A percentile compares a stretch with the other conserved stretches of the same genome.
Conservation (phyloP, 1,139 yeast species). For the Zygoascus hellenicus region DNA sequence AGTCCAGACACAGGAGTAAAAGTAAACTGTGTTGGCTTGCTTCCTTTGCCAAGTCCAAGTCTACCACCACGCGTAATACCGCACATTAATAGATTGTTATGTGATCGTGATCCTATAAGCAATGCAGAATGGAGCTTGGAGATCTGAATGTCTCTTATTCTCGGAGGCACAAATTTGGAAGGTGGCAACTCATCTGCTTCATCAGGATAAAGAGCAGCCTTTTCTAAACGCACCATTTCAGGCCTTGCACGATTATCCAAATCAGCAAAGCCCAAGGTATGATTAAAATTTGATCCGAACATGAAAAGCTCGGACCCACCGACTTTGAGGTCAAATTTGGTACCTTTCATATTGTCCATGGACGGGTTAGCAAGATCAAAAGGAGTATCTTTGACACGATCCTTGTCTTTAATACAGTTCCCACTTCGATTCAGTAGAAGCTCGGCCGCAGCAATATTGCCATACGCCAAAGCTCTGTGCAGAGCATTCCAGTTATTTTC, state of each 20-base stretch:
- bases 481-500: constrained; percentile 85
- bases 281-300: constrained; percentile 61
- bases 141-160: constrained; percentile 44
- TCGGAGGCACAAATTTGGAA: constrained; percentile 23
- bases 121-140: constrained; percentile 66
- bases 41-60: constrained; percentile 46
- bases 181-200: constrained; percentile 16
- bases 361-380: constrained; percentile 31
- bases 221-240: constrained; percentile 29
- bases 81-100: constrained; percentile 48
- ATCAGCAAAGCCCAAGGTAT: constrained; percentile 65
- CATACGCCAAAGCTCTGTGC: constrained; percentile 61
- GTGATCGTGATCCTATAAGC: constrained; percentile 43
- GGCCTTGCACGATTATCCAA: constrained; percentile 48
- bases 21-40: constrained; percentile 25
- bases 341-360: constrained; percentile 17
- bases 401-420: constrained; percentile 52
- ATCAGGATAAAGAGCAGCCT: constrained; percentile 10
- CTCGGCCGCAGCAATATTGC: constrained; percentile 53
- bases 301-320: constrained; percentile 60
- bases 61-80: constrained; percentile 74
- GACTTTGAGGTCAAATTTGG: constrained; percentile 28
- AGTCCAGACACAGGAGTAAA: constrained; percentile 39
- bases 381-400: constrained; percentile 54
- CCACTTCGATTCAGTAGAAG: constrained; percentile 39